phyloP scores from a whole-genome alignment of 306 rosid species.

The Cicer arietinum region DNA sequence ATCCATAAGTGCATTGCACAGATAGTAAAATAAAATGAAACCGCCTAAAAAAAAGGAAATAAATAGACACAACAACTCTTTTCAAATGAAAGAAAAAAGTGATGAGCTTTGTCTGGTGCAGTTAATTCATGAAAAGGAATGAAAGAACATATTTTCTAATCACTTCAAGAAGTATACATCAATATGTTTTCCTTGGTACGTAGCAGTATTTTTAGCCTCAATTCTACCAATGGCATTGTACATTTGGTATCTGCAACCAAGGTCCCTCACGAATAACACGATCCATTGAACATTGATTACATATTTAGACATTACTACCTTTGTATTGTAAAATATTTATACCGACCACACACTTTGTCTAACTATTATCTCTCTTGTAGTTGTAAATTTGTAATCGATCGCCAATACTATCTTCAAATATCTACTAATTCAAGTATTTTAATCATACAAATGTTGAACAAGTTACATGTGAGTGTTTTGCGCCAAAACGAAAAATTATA shows the following conservation, averaged over 20 bases:
- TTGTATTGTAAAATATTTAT: background rate
- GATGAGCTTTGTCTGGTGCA: conserved; percentile 38
- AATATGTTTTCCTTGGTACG: conserved; percentile 46
- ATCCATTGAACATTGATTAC: conserved; percentile 60
- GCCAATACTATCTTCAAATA: too few species aligned
- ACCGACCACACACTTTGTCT: conserved; percentile 41
- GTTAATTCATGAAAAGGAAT: conserved; percentile 42
- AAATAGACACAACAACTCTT: conserved; percentile 31
- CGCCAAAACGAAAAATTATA: too few species aligned
- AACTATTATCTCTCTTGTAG: conserved; percentile 20
- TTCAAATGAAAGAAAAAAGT: conserved; percentile 23
- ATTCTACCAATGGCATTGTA: conserved; percentile 39
- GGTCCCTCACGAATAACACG: conserved; percentile 56
- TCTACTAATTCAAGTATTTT: too few species aligned
- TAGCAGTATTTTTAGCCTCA: conserved; percentile 51
- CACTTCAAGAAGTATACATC: conserved; percentile 6
- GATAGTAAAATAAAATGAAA: conserved; percentile 6
- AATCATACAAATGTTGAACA: too few species aligned
- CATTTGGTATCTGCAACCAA: conserved; percentile 44
- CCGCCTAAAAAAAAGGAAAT: conserved; percentile 13
- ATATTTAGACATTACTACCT: conserved; percentile 6
- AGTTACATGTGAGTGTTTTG: too few species aligned
- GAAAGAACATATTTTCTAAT: conserved; percentile 36
- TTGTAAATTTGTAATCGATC: too few species aligned
- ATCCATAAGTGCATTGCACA: background rate